Percentiles rank a stretch among this genome's conserved stretches.
Conservation (phyloP, 2,329 filamentous ascomycete genomes). For the Truncatella angustata region DNA sequence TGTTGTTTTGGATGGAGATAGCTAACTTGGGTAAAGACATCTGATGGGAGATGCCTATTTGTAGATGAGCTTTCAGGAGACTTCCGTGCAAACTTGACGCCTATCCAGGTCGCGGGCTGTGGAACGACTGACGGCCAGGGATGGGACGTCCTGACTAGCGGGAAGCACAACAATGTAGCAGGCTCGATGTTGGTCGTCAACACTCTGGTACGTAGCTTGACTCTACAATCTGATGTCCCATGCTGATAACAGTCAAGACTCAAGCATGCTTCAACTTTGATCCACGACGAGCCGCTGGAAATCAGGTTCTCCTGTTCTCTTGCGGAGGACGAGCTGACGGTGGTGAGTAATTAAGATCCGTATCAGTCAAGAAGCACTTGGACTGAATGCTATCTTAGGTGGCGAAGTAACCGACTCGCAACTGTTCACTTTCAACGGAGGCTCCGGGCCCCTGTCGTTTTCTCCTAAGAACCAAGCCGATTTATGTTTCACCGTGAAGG, state of each 20-base stretch:
- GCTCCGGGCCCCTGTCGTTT: constrained; percentile 40
- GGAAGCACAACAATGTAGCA: constrained; percentile 47
- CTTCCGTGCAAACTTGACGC: constrained; percentile 42
- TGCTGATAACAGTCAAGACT: constrained; percentile 31
- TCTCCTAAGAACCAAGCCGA: constrained; percentile 41
- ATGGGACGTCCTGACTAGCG: constrained; percentile 43
- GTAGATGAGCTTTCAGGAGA: constrained; percentile 43
- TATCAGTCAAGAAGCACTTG: not conserved
- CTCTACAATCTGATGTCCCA: not conserved
- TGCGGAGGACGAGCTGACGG: constrained; percentile 58
- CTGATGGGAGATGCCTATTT: constrained; percentile 38
- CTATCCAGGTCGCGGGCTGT: constrained; percentile 38
- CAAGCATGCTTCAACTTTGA: constrained; percentile 60
- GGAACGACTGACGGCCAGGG: constrained; percentile 36
- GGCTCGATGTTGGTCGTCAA: constrained; percentile 51
- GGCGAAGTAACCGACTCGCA: constrained; percentile 51
- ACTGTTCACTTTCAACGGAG: constrained; percentile 45
- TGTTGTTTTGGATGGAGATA: not conserved
- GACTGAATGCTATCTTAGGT: constrained; percentile 23
- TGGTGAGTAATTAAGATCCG: constrained; percentile 26
- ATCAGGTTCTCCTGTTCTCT: constrained; percentile 55
- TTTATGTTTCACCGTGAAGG: constrained; percentile 45
- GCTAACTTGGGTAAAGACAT: constrained; percentile 30
- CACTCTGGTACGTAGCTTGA: constrained; percentile 39
- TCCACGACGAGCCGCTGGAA: constrained; percentile 45